Base-by-base conservation (phyloP, 2,329 filamentous ascomycete species). In the Aureobasidium sp. region DNA sequence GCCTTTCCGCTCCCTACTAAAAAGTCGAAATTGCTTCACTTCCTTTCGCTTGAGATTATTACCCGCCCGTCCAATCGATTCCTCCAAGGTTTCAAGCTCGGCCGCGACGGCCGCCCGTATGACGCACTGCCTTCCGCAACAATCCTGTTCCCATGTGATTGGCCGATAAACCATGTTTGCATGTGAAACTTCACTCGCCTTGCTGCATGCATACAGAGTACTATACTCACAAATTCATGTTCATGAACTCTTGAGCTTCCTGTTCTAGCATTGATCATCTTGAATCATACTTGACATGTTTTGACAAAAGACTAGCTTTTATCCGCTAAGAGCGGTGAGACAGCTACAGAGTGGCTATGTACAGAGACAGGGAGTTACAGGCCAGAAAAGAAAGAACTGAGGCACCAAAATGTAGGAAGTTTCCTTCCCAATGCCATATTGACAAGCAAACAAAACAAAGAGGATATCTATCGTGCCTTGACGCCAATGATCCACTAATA, bases 391-490 rank as follows among this genome's bases (percentile, higher is more conserved):
- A 32, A 8, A n/a, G 12, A 39, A 26, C 20, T 36, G 34, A 34
- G 50, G 50, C 39, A 39, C 20, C 10, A 37, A 26, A 53, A 13
- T 39, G 32, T 27, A 53, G 34, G 23, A 56, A 42, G 8, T 42
- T 17, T 34, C 13, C 47, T 50, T 50, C 47, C 29, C 23, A 2
- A 20, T 5, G 29, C n/a, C 47, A 34, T 20, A 34, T 51, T 32
- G 9, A 36, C 10, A 20, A 36, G n/a, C 17, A 55, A 41, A 27
- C 23, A 34, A 55, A 55, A 55, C 17, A 20, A 23, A 57, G 32
- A 46, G 53, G 53, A 57, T 57, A 57, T 57, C 53, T 57, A 57
- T 57, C 17, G 41, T 55, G 20, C n/a, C 34, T n/a, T n/a, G 12
- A 32, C 52, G 52, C 52, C 52, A 13, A 5, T 55, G 15, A 7